These are phyloP conservation scores for Pseudohalonectria lignicola DNA, from an alignment of 2,329 filamentous ascomycete genomes.

Conservation along the genomic window DNA sequence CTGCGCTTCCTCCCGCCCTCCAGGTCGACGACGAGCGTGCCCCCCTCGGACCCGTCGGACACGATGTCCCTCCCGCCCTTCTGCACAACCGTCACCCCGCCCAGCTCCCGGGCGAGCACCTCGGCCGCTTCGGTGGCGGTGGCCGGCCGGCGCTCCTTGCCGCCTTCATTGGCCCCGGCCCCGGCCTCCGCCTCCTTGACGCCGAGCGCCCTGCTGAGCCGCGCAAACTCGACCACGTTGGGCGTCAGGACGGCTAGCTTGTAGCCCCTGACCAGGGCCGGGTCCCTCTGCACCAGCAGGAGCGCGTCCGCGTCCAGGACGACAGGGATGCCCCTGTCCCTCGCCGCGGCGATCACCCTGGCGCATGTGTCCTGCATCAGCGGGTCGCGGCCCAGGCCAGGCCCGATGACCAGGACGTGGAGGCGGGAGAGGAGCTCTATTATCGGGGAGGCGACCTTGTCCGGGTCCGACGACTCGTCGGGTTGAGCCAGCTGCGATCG, in stretches of 20 bases:
- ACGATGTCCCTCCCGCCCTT: slow-evolving; percentile 80
- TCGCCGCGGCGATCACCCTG: slow-evolving; percentile 67
- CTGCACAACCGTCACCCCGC: slow-evolving; percentile 82
- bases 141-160: no score
- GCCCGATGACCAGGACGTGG: slow-evolving; percentile 87
- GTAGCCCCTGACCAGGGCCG: slow-evolving; percentile 71
- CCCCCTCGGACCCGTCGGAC: slow-evolving; percentile 25
- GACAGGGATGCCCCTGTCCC: slow-evolving; percentile 60
- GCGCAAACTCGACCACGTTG: slow-evolving; percentile 85
- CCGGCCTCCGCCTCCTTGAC: slow-evolving; percentile 31
- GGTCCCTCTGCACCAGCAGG: slow-evolving; percentile 62
- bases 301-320: slow-evolving; percentile 90
- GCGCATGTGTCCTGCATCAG: slow-evolving; percentile 83
- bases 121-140: slow-evolving; percentile 43
- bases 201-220: slow-evolving; percentile 65
- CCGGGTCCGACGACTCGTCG: slow-evolving; percentile 35
- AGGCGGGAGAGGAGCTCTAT: slow-evolving; percentile 74
- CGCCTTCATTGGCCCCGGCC: not conserved
- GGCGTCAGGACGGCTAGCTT: slow-evolving; percentile 80
- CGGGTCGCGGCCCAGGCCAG: slow-evolving; percentile 79
- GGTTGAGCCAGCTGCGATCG: slow-evolving; percentile 16
- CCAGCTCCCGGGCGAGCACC: slow-evolving; percentile 61
- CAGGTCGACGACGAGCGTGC: slow-evolving; percentile 62
- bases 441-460: slow-evolving; percentile 54
- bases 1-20: slow-evolving; percentile 79